phyloP scores from a whole-genome alignment of 2,329 filamentous ascomycete genomes.

The Penicillium freii region DNA sequence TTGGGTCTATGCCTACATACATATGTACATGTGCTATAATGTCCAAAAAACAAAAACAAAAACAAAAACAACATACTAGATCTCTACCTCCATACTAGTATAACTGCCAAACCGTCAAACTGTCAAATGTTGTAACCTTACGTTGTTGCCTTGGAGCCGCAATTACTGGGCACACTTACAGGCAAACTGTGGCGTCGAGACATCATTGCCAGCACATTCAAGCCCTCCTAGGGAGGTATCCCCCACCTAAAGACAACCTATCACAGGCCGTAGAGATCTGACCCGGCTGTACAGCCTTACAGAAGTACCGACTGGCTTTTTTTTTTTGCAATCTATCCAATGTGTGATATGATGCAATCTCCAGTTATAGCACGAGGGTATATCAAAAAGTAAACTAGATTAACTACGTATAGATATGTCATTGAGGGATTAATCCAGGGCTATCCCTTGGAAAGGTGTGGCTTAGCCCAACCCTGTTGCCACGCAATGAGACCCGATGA shows the following conservation, averaged over 20 bases:
- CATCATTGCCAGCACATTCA: conserved; percentile 18
- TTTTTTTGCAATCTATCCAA: neutral
- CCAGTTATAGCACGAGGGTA: neutral
- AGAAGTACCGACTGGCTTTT: neutral
- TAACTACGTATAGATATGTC: neutral
- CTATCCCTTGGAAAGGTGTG: conserved; percentile 5
- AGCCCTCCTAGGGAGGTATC: neutral
- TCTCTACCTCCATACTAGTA: neutral
- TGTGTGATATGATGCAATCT: neutral
- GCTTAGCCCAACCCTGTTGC: conserved; percentile 1
- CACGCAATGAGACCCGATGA: conserved; percentile 2
- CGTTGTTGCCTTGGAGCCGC: conserved; percentile 23
- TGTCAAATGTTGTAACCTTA: neutral
- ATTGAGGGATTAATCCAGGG: neutral
- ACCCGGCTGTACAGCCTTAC: neutral
- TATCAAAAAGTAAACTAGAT: neutral
- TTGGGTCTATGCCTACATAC: no score
- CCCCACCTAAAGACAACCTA: neutral
- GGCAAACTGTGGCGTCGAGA: conserved; percentile 4
- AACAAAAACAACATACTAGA: neutral
- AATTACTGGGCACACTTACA: neutral
- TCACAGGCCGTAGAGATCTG: neutral
- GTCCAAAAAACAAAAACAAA: neutral
- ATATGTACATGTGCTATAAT: neutral
- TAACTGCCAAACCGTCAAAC: neutral